Base-by-base conservation (phyloP, 2,329 filamentous ascomycete genomes). In the Cryphonectria parasitica region DNA sequence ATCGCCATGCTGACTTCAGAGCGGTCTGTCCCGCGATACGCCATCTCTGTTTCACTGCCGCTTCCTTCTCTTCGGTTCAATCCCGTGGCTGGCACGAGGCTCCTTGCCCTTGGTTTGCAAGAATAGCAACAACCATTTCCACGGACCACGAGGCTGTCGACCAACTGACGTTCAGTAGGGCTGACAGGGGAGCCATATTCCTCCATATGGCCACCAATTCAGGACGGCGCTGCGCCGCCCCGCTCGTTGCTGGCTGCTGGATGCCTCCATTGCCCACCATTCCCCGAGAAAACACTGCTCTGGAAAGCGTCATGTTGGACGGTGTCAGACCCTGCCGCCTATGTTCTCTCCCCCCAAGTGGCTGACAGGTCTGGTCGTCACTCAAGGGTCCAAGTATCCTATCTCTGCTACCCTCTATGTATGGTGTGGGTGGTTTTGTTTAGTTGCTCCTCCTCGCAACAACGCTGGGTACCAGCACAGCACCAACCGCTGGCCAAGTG, bases 121-220 rank as follows among this genome's bases (percentile, higher is more conserved):
- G 58, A 54, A 68, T 52, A 62, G 54, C 28, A 68, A 62, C 58
- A 49, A 22, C 45, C 54, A 25, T 31, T 13, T 31, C 28, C 25
- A 19, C 25, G 28, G 15, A 58, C 25, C 54, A 31, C 28, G 25
- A 62, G 67, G 52, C 62, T 69, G 67, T 69, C 60, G 62, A n/a
- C 58, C 34, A 61, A 61, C 58, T 36, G 58, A 22, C 31, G 58
- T n/a, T 4, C 58, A 61, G 58, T 61, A 61, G 56, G 56, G 67
- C 62, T 69, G 62, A 58, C 52, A 65, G 15, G 58, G 43, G 62
- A 39, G 31, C 54, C 45, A n/a, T 49, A 22, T 39, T 52, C 17
- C 11, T 13, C 39, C 45, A 36, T 49, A 62, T 22, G 56, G 54
- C 65, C 52, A 69, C 43, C 43, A 49, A 2, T 60, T 58, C 36